phyloP scores from a whole-genome alignment of 2,329 filamentous ascomycete species.

The Tolypocladium ophioglossoides region DNA sequence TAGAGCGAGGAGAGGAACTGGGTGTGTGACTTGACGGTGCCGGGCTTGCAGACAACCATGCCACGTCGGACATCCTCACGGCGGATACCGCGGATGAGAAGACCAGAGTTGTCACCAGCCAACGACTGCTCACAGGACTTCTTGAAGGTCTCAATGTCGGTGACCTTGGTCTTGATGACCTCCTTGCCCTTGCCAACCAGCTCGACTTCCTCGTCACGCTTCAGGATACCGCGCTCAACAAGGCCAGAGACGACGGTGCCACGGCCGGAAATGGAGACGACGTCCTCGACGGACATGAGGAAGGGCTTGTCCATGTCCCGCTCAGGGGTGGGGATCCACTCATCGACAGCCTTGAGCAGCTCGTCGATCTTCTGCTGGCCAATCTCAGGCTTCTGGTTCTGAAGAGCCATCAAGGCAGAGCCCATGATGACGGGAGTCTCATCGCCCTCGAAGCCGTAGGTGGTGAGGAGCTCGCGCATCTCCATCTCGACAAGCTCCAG shows the following conservation, averaged over 20 bases:
- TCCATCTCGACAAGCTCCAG: constrained; percentile 99
- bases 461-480: constrained; percentile 91
- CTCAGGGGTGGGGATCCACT: constrained; percentile 91
- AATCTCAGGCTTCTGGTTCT: constrained; percentile 78
- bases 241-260: constrained; percentile 94
- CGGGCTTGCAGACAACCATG: constrained; percentile 85
- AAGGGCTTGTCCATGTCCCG: constrained; percentile 97
- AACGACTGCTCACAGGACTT: constrained; percentile 96
- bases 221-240: constrained; percentile 90
- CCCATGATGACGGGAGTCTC: constrained; percentile 96
- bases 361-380: constrained; percentile 82
- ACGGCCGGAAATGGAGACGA: constrained; percentile 84
- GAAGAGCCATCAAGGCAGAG: constrained; percentile 88
- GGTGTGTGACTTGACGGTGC: constrained; percentile 72
- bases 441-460: constrained; percentile 96
- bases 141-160: constrained; percentile 99
- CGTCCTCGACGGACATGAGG: constrained; percentile 95
- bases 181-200: constrained; percentile 76
- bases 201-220: constrained; percentile 92
- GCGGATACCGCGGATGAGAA: constrained; percentile 89
- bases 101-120: constrained; percentile 95
- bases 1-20: constrained; percentile 96
- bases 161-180: constrained; percentile 96
- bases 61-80: constrained; percentile 90
- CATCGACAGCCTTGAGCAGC: constrained; percentile 80